Base-by-base conservation (phyloP, 169 alveolate genomes). In the Plasmodium fragile region DNA sequence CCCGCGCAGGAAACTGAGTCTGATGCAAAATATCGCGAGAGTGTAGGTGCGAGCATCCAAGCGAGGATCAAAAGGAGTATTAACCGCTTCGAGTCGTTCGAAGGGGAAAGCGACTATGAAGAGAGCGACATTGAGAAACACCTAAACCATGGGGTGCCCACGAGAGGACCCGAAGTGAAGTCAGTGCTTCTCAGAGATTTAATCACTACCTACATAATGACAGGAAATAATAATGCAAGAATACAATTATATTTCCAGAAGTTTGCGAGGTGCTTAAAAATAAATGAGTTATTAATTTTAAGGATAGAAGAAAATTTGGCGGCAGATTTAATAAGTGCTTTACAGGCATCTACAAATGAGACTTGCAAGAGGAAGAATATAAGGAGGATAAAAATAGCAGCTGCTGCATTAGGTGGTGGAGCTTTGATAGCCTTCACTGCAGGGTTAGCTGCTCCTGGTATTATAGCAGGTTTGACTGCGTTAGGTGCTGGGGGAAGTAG, bases 401-500 rank as follows among this genome's bases (percentile, higher is more conserved):
- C 97, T 7, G 98, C 97, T 16, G 98, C 98, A 0, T 93, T 97
- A 55, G 98, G 98, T 13, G 98, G 98, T 41, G 98, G 98, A 4
- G 97, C 97, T 25, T 81, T 97, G 75, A 89, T 96, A 6, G 98
- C 98, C 2, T 92, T 97, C 49, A 97, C 98, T 3, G 98, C 98
- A n/a, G 98, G 98, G 5, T 77, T 97, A 75, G 98, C 98, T 11
- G 96, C 98, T 0, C 98, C 98, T 5, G 98, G 96, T 10, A 93
- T 97, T 30, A 98, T 97, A 25, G 98, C 98, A 22, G 98, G 98
- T 3, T 72, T 96, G 43, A 96, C 96, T 18, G 95, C 95, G 13
- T 84, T 95, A 3, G 97, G 97, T 52, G 95, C 96, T 18, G 96
- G 97, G 8, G 97, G 97, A 13, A 95, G 96, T 41, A 96, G 97